Evolutionary conservation across 164 flowering plant genomes (phyloP).

Genomic region (Nymphaea thermarum): DNA sequence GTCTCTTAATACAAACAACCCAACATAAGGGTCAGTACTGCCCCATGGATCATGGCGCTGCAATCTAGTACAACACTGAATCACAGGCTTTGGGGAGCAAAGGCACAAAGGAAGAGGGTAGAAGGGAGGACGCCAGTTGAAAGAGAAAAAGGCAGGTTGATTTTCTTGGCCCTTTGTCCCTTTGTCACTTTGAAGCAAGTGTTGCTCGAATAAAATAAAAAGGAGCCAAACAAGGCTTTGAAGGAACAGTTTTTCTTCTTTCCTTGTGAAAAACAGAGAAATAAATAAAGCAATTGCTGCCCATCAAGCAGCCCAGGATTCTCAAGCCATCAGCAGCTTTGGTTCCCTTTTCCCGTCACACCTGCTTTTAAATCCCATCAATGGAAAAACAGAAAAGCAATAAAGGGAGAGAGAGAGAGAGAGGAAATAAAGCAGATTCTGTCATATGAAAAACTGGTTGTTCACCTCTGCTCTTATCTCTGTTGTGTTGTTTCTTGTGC

Average conservation of each 20-base stretch:
- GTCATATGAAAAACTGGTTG: background rate
- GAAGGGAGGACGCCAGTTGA: too few relatives aligned
- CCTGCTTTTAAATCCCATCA: background rate
- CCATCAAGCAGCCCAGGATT: background rate
- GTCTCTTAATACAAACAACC: too few relatives aligned
- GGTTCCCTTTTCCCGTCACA: background rate
- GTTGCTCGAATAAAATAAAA: background rate
- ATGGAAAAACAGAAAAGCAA: background rate
- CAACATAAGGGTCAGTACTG: too few relatives aligned
- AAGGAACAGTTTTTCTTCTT: background rate
- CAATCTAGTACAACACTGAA: too few relatives aligned
- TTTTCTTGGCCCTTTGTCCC: background rate
- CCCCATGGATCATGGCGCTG: too few relatives aligned
- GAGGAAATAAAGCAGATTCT: background rate
- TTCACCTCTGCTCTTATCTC: background rate
- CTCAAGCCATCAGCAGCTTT: background rate
- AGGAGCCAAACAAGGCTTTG: background rate
- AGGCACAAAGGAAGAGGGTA: too few relatives aligned
- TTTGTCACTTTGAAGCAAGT: background rate
- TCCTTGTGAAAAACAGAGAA: too few relatives aligned
- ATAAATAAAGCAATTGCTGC: too few relatives aligned
- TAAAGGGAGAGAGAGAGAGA: background rate
- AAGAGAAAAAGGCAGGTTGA: background rate
- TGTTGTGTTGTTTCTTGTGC: background rate
- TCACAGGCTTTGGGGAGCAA: too few relatives aligned